These are phyloP conservation scores for Clonostachys sp. DNA, from an alignment of 2,329 filamentous ascomycete genomes.

Conservation along the genomic window DNA sequence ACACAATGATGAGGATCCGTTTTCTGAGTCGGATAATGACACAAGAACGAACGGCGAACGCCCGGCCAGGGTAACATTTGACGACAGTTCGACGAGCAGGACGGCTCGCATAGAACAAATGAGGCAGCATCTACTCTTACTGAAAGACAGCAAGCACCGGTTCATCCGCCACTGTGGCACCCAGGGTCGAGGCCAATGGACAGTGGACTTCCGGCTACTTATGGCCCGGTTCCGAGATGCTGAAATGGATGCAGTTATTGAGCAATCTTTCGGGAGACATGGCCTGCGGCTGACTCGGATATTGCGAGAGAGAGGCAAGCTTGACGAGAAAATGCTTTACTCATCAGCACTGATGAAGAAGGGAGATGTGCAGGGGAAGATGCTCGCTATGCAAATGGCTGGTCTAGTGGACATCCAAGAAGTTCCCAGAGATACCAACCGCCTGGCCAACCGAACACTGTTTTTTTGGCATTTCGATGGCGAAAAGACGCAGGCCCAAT, in stretches of 20 bases:
- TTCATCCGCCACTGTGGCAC: slow-evolving; percentile 66
- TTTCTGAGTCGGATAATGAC: slow-evolving; percentile 25
- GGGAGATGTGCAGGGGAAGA: slow-evolving; percentile 76
- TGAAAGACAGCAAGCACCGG: slow-evolving; percentile 63
- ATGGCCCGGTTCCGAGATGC: slow-evolving; percentile 66
- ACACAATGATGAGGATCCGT: slow-evolving; percentile 18
- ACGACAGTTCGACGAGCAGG: slow-evolving; percentile 36
- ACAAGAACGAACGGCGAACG: slow-evolving; percentile 26
- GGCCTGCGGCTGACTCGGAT: slow-evolving; percentile 83
- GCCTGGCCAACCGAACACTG: slow-evolving; percentile 76
- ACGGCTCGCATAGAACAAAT: slow-evolving; percentile 48
- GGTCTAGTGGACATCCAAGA: slow-evolving; percentile 92
- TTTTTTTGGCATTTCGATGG: slow-evolving; percentile 91
- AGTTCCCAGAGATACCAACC: slow-evolving; percentile 81
- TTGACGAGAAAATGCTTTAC: slow-evolving; percentile 90
- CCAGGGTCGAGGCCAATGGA: slow-evolving; percentile 68
- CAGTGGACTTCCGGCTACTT: slow-evolving; percentile 74
- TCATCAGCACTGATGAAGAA: slow-evolving; percentile 79
- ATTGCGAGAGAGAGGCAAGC: slow-evolving; percentile 78
- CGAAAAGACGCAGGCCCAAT: slow-evolving; percentile 62
- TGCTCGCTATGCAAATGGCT: slow-evolving; percentile 79
- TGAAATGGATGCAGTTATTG: slow-evolving; percentile 79
- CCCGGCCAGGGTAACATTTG: slow-evolving; percentile 44
- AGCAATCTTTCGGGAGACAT: slow-evolving; percentile 69
- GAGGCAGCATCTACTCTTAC: slow-evolving; percentile 67